These are phyloP conservation scores for Starmerella asiatica DNA, from an alignment of 805 yeast species.

Conservation along the genomic window DNA sequence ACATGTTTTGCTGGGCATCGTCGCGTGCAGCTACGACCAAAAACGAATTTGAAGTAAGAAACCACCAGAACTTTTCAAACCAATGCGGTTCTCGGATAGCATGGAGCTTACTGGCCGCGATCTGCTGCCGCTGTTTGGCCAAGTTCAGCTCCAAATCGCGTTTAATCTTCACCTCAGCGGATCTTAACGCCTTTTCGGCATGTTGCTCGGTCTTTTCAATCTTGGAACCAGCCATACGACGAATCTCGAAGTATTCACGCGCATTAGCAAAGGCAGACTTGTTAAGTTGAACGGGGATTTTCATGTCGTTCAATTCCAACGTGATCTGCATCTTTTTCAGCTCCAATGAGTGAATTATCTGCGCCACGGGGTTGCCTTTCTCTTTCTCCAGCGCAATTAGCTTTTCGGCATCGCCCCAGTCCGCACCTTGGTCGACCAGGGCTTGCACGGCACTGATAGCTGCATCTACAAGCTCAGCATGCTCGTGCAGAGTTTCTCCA, in stretches of 20 bases:
- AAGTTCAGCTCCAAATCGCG: conserved; percentile 52
- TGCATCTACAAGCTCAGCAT: conserved; percentile 58
- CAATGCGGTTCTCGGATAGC: conserved; percentile 62
- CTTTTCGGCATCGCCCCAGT: conserved; percentile 81
- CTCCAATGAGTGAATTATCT: conserved; percentile 49
- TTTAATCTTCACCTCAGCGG: conserved; percentile 64
- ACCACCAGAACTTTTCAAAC: conserved; percentile 94
- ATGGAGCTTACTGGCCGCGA: conserved; percentile 31
- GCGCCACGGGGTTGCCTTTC: conserved; percentile 52
- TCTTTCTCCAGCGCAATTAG: conserved; percentile 55
- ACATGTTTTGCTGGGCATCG: conserved; percentile 59
- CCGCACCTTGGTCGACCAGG: conserved; percentile 71
- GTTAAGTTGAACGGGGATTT: conserved; percentile 52
- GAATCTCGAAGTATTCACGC: conserved; percentile 60
- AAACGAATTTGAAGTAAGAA: conserved; percentile 67
- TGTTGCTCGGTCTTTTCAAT: conserved; percentile 69
- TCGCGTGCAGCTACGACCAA: conserved; percentile 81
- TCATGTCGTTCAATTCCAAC: conserved; percentile 40
- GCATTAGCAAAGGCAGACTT: conserved; percentile 84
- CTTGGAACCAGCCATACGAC: conserved; percentile 61
- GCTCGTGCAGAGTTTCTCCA: conserved; percentile 58
- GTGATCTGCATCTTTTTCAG: conserved; percentile 55
- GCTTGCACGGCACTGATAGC: conserved; percentile 55
- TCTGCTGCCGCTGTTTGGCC: conserved; percentile 41
- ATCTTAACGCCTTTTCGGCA: conserved; percentile 63